These are phyloP conservation scores for Friedmanniomyces simplex DNA, from an alignment of 495 filamentous ascomycete genomes.

Conservation along the genomic window DNA sequence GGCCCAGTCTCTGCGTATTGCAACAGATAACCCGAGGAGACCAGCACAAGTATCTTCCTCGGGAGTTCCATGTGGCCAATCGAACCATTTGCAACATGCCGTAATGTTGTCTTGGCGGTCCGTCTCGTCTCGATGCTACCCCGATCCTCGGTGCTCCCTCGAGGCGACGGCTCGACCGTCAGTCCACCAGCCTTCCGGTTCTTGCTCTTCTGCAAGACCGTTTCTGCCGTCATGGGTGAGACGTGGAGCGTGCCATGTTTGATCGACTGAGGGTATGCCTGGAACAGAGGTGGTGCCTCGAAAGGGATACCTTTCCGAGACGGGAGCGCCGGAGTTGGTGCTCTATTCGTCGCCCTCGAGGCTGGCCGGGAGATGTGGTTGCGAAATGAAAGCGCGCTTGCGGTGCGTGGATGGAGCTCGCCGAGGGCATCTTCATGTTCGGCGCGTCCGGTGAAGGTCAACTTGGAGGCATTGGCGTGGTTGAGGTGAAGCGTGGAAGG, in stretches of 20 bases:
- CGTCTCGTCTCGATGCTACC: conserved; percentile 6
- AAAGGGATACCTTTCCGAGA: conserved; percentile 32
- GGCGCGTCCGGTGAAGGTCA: neutral
- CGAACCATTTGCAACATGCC: conserved; percentile 41
- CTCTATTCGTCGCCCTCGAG: neutral
- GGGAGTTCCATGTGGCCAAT: conserved; percentile 63
- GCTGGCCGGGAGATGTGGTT: neutral
- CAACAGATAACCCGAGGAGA: conserved; percentile 72
- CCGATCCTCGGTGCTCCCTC: conserved; percentile 22
- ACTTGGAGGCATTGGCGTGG: neutral
- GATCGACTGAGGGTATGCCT: conserved; percentile 78
- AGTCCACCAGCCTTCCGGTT: conserved; percentile 29
- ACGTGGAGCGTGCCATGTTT: conserved; percentile 45
- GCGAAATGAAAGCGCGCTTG: conserved; percentile 4
- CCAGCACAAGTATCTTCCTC: conserved; percentile 71
- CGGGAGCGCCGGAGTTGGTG: neutral
- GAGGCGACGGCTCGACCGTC: conserved; percentile 32
- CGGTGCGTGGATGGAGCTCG: neutral
- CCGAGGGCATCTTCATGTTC: neutral
- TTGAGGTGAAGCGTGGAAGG: conserved; percentile 4
- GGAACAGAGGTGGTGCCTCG: conserved; percentile 75
- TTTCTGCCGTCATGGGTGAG: conserved; percentile 43
- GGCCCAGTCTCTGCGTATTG: conserved; percentile 78
- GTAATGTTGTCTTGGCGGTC: conserved; percentile 32
- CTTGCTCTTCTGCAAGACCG: conserved; percentile 52